Evolutionary conservation across 2,329 filamentous ascomycete genomes (phyloP).

Genomic region (Chaetomiaceae sp.): DNA sequence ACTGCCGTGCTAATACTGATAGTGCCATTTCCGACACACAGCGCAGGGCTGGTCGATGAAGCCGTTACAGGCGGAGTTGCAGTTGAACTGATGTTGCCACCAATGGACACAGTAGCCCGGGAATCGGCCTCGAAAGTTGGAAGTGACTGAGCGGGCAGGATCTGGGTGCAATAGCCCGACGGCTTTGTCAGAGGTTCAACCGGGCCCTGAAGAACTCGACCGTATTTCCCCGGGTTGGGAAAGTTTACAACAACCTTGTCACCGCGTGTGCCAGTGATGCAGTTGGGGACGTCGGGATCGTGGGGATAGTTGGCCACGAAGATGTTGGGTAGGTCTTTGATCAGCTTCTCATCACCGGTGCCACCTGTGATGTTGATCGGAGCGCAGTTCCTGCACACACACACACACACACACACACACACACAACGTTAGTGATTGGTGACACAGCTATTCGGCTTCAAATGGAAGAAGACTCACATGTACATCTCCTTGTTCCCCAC

Average conservation of each 20-base stretch:
- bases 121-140: constrained; percentile 13
- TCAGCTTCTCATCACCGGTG: constrained; percentile 30
- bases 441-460: too few species aligned
- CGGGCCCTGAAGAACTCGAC: constrained; percentile 15
- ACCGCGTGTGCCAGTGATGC: constrained; percentile 39
- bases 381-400: constrained; percentile 47
- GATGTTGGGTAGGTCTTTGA: constrained; percentile 47
- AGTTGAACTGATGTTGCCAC: background rate
- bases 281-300: constrained; percentile 23
- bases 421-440: too few species aligned
- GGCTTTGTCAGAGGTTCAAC: constrained; percentile 11
- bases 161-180: constrained; percentile 14
- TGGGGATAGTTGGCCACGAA: constrained; percentile 53
- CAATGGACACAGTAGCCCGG: background rate
- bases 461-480: constrained; percentile 38
- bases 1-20: too few species aligned
- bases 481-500: constrained; percentile 62
- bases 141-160: constrained; percentile 4
- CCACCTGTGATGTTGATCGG: constrained; percentile 46
- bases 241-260: constrained; percentile 47
- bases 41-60: too few species aligned
- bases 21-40: too few species aligned
- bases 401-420: too few species aligned
- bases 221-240: constrained; percentile 47
- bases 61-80: background rate